These are phyloP conservation scores for Ophiostoma ips DNA, from an alignment of 2,329 filamentous ascomycete species.

Conservation along the genomic window DNA sequence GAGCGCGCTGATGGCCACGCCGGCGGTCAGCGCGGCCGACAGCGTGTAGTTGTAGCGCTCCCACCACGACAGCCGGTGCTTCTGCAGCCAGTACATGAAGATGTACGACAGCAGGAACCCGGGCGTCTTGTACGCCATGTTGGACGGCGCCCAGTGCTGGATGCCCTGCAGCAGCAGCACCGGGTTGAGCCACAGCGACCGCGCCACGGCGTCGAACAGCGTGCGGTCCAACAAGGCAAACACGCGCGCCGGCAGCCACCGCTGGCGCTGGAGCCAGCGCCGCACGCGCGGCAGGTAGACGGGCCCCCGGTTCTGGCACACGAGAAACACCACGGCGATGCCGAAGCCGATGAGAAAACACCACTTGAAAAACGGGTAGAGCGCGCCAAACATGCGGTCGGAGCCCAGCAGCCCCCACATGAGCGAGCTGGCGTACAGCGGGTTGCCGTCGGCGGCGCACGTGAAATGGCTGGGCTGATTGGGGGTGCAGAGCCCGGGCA, in stretches of 20 bases:
- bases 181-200: constrained; percentile 47
- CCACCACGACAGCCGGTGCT: constrained; percentile 58
- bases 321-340: constrained; percentile 24
- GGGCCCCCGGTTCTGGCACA: constrained; percentile 22
- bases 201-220: constrained; percentile 47
- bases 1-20: constrained; percentile 52
- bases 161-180: constrained; percentile 56
- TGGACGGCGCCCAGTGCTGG: constrained; percentile 52
- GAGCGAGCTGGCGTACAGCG: constrained; percentile 54
- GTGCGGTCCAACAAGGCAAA: constrained; percentile 36
- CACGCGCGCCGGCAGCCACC: constrained; percentile 18
- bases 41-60: constrained; percentile 65
- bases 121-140: constrained; percentile 54
- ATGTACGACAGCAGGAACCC: constrained; percentile 54
- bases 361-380: constrained; percentile 52
- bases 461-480: constrained; percentile 42
- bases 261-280: constrained; percentile 20
- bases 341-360: constrained; percentile 54
- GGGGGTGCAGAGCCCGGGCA: constrained; percentile 45
- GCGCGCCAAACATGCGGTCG: constrained; percentile 51
- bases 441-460: constrained; percentile 36
- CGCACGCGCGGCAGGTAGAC: constrained; percentile 22
- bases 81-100: constrained; percentile 55
- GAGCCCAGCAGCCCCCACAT: constrained; percentile 65
- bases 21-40: constrained; percentile 56